Evolutionary conservation across 73 alveolate genomes (phyloP).

Genomic region (Stentor coeruleus): DNA sequence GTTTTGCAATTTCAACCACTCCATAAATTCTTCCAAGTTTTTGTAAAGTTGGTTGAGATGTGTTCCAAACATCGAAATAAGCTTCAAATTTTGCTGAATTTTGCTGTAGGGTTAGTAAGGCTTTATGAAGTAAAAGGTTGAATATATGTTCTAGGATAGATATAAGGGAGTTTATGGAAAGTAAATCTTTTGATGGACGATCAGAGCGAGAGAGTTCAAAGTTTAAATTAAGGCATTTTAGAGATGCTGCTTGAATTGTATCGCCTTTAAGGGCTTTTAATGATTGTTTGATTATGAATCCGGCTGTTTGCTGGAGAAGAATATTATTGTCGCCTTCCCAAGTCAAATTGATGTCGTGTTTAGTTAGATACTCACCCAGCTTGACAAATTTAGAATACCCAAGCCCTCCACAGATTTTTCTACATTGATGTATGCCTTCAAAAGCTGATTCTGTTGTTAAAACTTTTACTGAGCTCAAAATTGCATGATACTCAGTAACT

Average conservation of each 20-base stretch:
- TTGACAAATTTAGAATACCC: slow-evolving; percentile 62
- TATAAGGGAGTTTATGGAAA: no score
- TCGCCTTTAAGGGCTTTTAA: slow-evolving; percentile 34
- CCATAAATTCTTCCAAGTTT: no score
- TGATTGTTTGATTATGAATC: slow-evolving; percentile 38
- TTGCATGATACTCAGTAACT: slow-evolving; percentile 29
- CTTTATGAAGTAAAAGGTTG: no score
- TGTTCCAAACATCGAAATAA: no score
- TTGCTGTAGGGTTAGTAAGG: no score
- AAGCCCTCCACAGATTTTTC: slow-evolving; percentile 69
- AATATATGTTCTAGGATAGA: no score
- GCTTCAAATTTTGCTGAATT: no score
- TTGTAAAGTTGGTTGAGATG: no score
- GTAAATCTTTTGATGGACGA: no score
- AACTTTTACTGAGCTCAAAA: slow-evolving; percentile 47
- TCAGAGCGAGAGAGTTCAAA: no score
- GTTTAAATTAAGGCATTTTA: neutral
- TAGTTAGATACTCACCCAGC: slow-evolving; percentile 31
- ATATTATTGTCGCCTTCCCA: slow-evolving; percentile 86
- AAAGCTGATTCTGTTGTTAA: slow-evolving; percentile 35
- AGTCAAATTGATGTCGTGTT: slow-evolving; percentile 26
- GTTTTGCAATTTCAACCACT: no score
- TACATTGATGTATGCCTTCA: slow-evolving; percentile 44
- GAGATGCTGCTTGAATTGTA: slow-evolving; percentile 18
- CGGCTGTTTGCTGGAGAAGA: slow-evolving; percentile 62